A percentile compares a stretch with the other conserved stretches of the same genome.
Conservation (phyloP, 768 basidiomycete species). For the Mycena venus region DNA sequence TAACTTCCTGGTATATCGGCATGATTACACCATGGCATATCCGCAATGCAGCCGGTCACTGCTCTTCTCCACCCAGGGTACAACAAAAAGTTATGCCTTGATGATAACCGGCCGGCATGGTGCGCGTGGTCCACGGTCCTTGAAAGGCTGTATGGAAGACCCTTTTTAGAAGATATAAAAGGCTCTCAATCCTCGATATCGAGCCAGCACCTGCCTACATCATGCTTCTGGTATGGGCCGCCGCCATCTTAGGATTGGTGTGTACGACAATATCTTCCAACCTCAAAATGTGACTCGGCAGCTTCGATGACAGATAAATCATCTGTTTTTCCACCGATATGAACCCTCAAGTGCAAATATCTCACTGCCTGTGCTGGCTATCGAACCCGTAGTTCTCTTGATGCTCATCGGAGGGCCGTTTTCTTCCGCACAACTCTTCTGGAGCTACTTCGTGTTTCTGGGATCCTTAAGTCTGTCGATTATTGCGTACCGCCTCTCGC, state of each 20-base stretch:
- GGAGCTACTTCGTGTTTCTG: conserved; percentile 40
- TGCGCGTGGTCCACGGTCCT: too few relatives aligned
- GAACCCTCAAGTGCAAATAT: conserved; percentile 23
- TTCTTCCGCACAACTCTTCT: background rate
- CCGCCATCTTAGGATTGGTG: background rate
- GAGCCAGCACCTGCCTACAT: too few relatives aligned
- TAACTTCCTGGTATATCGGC: too few relatives aligned
- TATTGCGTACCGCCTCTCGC: conserved; percentile 61
- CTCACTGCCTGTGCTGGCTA: background rate
- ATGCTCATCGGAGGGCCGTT: background rate
- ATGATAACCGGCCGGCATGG: too few relatives aligned
- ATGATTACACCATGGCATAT: too few relatives aligned
- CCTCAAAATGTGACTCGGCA: background rate
- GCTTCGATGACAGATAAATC: background rate
- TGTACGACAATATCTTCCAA: background rate
- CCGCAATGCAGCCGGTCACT: too few relatives aligned
- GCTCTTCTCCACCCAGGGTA: too few relatives aligned
- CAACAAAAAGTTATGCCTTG: too few relatives aligned
- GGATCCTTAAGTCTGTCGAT: conserved; percentile 46
- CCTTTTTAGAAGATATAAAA: too few relatives aligned
- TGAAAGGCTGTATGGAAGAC: too few relatives aligned
- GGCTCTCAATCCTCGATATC: too few relatives aligned
- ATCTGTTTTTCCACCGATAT: conserved; percentile 6
- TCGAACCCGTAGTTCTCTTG: conserved; percentile 9
- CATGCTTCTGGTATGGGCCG: background rate